A percentile compares a stretch with the other conserved stretches of the same genome.
phyloP scores from a whole-genome alignment of 192 early-diverging fungal genomes.

The Podila epigama region DNA sequence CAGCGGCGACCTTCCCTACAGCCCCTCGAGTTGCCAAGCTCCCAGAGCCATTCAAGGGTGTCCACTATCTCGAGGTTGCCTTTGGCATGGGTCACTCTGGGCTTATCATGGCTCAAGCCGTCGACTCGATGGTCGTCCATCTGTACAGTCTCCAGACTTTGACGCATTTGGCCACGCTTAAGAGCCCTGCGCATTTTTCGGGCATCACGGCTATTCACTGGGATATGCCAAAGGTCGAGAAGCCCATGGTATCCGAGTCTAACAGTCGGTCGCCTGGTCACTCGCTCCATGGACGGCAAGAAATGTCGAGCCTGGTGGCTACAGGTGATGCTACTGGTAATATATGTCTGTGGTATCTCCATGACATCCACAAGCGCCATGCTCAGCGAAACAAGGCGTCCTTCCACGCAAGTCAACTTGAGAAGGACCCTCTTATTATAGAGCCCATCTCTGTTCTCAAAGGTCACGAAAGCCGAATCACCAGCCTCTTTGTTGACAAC shows the following conservation, averaged over 20 bases:
- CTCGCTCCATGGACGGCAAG: constrained; percentile 1
- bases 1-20: no score
- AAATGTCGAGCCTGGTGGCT: constrained; percentile 47
- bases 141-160: constrained; percentile 32
- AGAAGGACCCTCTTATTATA: background rate
- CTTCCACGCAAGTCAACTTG: constrained; percentile 14
- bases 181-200: constrained; percentile 35
- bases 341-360: constrained; percentile 63
- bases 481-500: constrained; percentile 37
- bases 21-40: constrained; percentile 4
- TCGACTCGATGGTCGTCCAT: constrained; percentile 21
- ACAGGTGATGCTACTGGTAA: constrained; percentile 60
- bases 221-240: constrained; percentile 35
- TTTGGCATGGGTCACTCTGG: constrained; percentile 16
- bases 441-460: constrained; percentile 25
- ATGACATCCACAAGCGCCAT: constrained; percentile 29
- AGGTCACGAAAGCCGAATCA: constrained; percentile 19
- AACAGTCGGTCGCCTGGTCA: background rate
- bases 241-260: constrained; percentile 30
- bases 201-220: constrained; percentile 36
- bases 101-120: constrained; percentile 14
- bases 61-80: constrained; percentile 28
- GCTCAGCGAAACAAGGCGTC: background rate
- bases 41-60: constrained; percentile 27
- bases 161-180: constrained; percentile 16